These are phyloP conservation scores for Xylaria sp. DNA, from an alignment of 2,329 filamentous ascomycete species.

Conservation along the genomic window DNA sequence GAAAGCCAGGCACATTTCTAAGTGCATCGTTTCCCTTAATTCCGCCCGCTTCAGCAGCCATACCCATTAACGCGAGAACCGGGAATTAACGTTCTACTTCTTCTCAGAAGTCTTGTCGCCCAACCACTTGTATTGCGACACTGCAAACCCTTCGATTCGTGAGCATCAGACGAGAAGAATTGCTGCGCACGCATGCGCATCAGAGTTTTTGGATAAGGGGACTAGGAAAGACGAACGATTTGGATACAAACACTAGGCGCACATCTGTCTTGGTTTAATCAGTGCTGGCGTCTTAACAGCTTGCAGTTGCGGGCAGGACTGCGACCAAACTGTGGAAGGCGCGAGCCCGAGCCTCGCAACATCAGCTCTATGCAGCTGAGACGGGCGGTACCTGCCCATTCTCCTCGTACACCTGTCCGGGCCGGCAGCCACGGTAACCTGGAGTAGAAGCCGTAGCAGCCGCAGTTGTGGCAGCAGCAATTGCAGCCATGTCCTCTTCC, in stretches of 20 bases:
- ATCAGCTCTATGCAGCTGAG: constrained; percentile 48
- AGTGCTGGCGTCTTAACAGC: not conserved
- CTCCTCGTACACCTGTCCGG: constrained; percentile 41
- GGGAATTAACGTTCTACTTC: not conserved
- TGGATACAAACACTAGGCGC: not conserved
- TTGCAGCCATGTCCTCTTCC: constrained; percentile 43
- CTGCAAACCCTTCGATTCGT: not conserved
- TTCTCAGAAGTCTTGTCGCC: not conserved
- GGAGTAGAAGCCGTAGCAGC: constrained; percentile 13
- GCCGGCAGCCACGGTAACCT: constrained; percentile 37
- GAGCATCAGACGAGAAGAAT: not conserved
- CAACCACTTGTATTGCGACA: constrained; percentile 10
- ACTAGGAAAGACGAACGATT: not conserved
- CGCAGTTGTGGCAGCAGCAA: not conserved
- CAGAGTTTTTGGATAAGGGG: not conserved
- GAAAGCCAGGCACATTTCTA: not conserved
- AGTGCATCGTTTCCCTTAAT: not conserved
- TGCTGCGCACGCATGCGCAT: constrained; percentile 17
- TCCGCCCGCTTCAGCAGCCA: not conserved
- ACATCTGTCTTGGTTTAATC: not conserved
- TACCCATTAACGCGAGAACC: not conserved
- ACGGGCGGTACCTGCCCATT: constrained; percentile 25
- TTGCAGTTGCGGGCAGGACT: constrained; percentile 3
- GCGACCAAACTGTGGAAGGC: constrained; percentile 1
- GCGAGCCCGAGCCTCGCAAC: constrained; percentile 24